phyloP scores from a whole-genome alignment of 352 stramenopile genomes.

The Phytophthora sp. region DNA sequence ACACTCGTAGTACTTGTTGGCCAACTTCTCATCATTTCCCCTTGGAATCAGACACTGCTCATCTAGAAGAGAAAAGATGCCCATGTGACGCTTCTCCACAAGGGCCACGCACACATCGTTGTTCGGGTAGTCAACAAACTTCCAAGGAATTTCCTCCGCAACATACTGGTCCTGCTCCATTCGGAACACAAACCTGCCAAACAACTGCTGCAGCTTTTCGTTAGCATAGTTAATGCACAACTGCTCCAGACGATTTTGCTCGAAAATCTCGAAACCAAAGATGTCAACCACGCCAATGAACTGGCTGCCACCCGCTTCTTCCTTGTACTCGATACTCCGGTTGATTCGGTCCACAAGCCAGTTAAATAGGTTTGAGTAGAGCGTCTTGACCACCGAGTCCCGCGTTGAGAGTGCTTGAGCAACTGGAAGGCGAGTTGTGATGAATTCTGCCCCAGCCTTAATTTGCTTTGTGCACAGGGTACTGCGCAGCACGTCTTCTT shows the following conservation, averaged over 20 bases:
- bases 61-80: conserved; percentile 84
- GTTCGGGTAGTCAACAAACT: conserved; percentile 89
- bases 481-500: conserved; percentile 57
- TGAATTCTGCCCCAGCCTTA: conserved; percentile 76
- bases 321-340: conserved; percentile 86
- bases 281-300: conserved; percentile 93
- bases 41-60: conserved; percentile 87
- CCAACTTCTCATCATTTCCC: conserved; percentile 83
- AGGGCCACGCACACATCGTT: conserved; percentile 84
- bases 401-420: conserved; percentile 76
- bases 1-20: conserved; percentile 84
- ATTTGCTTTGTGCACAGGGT: conserved; percentile 85
- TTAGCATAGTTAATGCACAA: conserved; percentile 91
- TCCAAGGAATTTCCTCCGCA: conserved; percentile 87
- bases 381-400: conserved; percentile 87
- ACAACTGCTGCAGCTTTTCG: conserved; percentile 89
- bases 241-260: conserved; percentile 92
- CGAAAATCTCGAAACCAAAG: conserved; percentile 92
- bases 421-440: conserved; percentile 70
- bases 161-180: conserved; percentile 89
- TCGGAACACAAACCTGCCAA: conserved; percentile 81
- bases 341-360: conserved; percentile 96
- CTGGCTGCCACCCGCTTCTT: conserved; percentile 57
- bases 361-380: conserved; percentile 92
- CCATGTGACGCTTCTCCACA: conserved; percentile 76